Evolutionary conservation across 495 filamentous ascomycete genomes (phyloP), one percentile per base, ranked within the genome.

Genomic region (Trichoderma erinaceum): DNA sequence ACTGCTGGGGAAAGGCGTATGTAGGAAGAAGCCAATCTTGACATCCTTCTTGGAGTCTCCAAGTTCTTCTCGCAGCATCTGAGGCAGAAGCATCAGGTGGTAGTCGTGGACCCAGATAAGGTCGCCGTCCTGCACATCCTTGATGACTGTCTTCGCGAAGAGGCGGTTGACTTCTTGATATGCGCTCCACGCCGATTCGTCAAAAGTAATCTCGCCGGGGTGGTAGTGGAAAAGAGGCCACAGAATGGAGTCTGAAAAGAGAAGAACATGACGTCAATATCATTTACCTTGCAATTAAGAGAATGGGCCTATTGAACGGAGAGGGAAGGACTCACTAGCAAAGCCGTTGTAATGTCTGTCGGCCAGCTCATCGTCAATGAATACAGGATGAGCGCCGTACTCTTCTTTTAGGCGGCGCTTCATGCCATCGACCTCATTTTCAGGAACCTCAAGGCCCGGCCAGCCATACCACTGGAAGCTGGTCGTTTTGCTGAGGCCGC

Each of bases 141-240:
- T 83, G 10, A 87, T 83, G 67, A 98, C 84, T 0, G 85, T 82
- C 76, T 91, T 89, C 25, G 94, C 94, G 71, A 98, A 98, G 18
- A 92, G 75, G 58, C 86, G 85, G 72, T 97, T 98, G 23, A 93
- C 93, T 69, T 92, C 87, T 64, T 83, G 82, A 81, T 98, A 98
- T 48, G 92, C 92, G 25, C 86, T 80, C 93, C 94, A 97, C 4
- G 90, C 86, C 10, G 84, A 87, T 75, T 97, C 92, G 73, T 95
- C 88, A 76, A 96, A 97, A 44, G 85, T 90, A 66, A 97, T 92
- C 80, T 97, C 94, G 64, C 92, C 92, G 15, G 92, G 91, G 74
- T 97, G 93, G 77, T 97, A 98, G 80, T 97, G 94, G 74, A 98
- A 92, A 15, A 96, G 87, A 4, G 94, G 94, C 94, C 94, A 98